phyloP scores from a whole-genome alignment of 768 basidiomycete species.

The Termitomyces sp. region DNA sequence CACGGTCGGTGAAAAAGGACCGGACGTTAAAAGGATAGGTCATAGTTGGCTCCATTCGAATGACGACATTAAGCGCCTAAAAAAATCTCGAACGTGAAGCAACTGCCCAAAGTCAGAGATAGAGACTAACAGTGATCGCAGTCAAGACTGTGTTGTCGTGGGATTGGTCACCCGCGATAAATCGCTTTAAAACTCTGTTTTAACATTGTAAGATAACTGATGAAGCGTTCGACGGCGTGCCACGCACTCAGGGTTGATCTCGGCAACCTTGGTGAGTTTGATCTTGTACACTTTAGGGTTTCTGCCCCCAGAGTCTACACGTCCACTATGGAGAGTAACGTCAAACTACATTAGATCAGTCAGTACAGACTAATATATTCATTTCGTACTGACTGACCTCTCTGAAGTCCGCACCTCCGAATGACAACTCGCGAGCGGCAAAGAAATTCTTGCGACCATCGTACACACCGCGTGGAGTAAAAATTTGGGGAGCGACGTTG shows the following conservation, averaged over 20 bases:
- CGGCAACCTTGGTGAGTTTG: constrained; percentile 48
- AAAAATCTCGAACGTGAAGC: neutral
- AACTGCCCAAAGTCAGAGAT: neutral
- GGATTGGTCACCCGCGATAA: constrained; percentile 53
- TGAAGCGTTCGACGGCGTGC: neutral
- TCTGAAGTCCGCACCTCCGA: constrained; percentile 43
- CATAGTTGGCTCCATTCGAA: constrained; percentile 64
- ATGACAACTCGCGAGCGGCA: constrained; percentile 52
- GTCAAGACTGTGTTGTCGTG: constrained; percentile 63
- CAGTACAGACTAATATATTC: neutral
- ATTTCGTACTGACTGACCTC: constrained; percentile 36
- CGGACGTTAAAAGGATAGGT: constrained; percentile 68
- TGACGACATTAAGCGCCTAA: constrained; percentile 66
- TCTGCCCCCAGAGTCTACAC: constrained; percentile 27
- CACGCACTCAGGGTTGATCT: constrained; percentile 48
- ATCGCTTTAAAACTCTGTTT: constrained; percentile 50
- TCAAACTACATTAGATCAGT: constrained; percentile 43
- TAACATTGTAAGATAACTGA: neutral
- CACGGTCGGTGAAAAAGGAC: constrained; percentile 61
- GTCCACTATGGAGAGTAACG: constrained; percentile 40
- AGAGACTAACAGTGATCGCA: constrained; percentile 49
- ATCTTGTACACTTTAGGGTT: constrained; percentile 67
- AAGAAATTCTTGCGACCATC: constrained; percentile 80
- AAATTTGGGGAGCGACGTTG: constrained; percentile 52
- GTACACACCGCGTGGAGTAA: constrained; percentile 70